Percentiles rank a stretch among this genome's conserved stretches.
Conservation (phyloP, 2,329 filamentous ascomycete species). For the Fusarium pilosicola region DNA sequence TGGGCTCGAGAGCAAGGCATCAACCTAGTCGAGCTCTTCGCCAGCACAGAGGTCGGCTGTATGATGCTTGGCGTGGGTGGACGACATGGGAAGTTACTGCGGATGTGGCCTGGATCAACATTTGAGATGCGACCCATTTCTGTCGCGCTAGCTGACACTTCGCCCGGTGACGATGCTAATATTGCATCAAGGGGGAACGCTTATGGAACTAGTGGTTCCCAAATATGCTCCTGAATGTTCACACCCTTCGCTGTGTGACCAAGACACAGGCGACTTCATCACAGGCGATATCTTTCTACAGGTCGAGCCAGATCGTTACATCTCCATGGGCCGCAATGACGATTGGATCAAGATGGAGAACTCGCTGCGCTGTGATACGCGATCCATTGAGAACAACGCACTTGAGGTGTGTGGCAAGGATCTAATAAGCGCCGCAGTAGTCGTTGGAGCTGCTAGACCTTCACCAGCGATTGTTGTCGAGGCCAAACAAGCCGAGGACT, state of each 20-base stretch:
- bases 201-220: background rate
- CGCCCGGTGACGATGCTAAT: rapidly evolving
- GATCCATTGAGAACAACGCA: background rate
- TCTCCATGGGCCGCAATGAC: background rate
- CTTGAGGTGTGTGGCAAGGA: background rate
- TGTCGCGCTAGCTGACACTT: background rate
- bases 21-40: background rate
- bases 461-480: background rate
- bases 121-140: background rate
- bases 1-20: background rate
- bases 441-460: background rate
- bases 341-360: background rate
- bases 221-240: background rate
- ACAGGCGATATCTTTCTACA: background rate
- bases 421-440: background rate
- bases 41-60: background rate
- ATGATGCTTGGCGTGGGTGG: background rate
- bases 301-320: background rate
- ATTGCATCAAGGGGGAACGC: background rate
- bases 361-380: background rate
- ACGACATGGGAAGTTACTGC: background rate
- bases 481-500: background rate
- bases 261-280: background rate
- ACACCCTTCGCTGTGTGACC: background rate
- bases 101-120: background rate